Evolutionary conservation across 192 early-diverging fungal genomes (phyloP).

Genomic region (Geranomyces variabilis): DNA sequence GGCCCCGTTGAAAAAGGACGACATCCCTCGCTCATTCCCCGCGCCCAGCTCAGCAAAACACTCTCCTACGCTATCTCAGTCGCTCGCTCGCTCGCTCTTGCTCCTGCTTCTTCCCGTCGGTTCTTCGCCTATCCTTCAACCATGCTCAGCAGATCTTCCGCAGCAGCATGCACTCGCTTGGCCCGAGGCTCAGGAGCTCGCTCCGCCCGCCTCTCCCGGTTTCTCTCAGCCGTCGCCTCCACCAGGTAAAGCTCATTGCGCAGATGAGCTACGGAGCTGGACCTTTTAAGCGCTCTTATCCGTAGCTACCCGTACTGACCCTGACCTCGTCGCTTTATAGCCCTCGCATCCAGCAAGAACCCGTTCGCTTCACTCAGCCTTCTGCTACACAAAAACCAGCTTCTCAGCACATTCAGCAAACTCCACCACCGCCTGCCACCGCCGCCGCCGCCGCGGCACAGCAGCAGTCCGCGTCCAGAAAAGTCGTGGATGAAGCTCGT

Average conservation of each 20-base stretch:
- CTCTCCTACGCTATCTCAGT: too few species aligned
- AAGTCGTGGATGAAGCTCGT: neutral
- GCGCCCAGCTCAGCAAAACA: too few species aligned
- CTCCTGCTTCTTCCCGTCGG: too few species aligned
- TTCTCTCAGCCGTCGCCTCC: neutral
- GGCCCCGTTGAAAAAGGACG: too few species aligned
- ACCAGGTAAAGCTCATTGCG: neutral
- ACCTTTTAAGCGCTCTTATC: too few species aligned
- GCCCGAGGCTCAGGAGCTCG: neutral
- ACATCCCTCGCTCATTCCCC: too few species aligned
- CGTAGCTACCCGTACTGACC: neutral
- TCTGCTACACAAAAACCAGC: neutral
- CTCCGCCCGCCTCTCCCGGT: neutral
- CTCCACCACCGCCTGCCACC: neutral
- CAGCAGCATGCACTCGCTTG: neutral
- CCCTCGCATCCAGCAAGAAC: slow-evolving; percentile 2
- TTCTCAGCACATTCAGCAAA: neutral
- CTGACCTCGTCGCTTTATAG: neutral
- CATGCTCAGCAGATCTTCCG: slow-evolving; percentile 6
- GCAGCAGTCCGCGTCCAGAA: neutral
- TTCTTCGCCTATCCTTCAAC: neutral
- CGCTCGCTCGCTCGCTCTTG: too few species aligned
- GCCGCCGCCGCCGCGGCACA: neutral
- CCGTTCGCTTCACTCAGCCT: neutral
- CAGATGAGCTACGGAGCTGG: too few species aligned